Percentiles rank a stretch among this genome's conserved stretches.
phyloP scores from a whole-genome alignment of 2,329 filamentous ascomycete genomes.

The Ascochyta viciae-villosae region DNA sequence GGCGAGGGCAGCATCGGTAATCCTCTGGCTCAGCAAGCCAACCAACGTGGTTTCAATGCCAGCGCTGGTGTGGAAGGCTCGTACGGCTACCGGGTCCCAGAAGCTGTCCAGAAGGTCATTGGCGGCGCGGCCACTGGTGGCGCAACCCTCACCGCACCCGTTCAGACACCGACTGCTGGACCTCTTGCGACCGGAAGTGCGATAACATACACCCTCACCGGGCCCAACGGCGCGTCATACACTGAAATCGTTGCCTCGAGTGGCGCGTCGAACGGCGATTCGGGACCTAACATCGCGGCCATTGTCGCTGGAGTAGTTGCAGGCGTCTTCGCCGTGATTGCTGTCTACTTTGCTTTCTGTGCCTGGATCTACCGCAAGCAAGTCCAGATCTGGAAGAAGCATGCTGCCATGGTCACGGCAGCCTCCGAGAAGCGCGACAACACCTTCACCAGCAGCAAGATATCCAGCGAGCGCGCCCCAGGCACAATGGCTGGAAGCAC shows the following conservation, averaged over 20 bases:
- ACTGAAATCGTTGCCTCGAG: conserved; percentile 48
- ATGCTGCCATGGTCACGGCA: conserved; percentile 69
- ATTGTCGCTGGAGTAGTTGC: conserved; percentile 69
- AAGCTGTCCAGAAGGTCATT: conserved; percentile 68
- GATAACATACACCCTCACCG: conserved; percentile 69
- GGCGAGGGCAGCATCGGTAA: conserved; percentile 46
- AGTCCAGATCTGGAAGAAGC: conserved; percentile 72
- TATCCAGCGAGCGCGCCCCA: conserved; percentile 33
- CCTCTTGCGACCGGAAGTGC: conserved; percentile 74
- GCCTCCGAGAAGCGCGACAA: conserved; percentile 52
- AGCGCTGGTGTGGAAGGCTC: conserved; percentile 64
- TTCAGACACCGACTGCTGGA: conserved; percentile 68
- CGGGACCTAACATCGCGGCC: conserved; percentile 59
- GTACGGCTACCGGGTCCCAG: conserved; percentile 74
- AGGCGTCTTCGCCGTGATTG: conserved; percentile 67
- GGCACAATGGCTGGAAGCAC: conserved; percentile 24
- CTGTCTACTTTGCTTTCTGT: conserved; percentile 73
- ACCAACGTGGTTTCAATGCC: conserved; percentile 59
- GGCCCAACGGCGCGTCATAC: conserved; percentile 50
- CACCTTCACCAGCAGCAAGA: conserved; percentile 36
- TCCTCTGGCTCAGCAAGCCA: conserved; percentile 60
- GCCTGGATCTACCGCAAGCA: conserved; percentile 77
- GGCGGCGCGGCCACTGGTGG: conserved; percentile 71
- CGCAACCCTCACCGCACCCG: conserved; percentile 72
- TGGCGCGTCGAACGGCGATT: conserved; percentile 21